These are phyloP conservation scores for Diaporthe sp. DNA, from an alignment of 2,329 filamentous ascomycete species.

Conservation along the genomic window DNA sequence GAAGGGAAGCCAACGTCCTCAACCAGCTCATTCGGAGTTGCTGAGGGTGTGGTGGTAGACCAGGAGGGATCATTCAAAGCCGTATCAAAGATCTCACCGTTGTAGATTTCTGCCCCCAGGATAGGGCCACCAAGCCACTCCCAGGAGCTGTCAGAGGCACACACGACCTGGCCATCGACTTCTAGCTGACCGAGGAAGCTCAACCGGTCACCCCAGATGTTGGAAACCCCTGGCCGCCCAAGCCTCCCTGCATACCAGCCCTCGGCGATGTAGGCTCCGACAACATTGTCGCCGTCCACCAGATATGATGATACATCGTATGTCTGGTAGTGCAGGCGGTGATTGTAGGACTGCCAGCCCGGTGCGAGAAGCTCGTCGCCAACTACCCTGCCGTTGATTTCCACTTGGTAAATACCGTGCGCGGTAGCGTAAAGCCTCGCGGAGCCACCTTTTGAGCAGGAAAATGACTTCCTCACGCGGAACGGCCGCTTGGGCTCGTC, in stretches of 20 bases:
- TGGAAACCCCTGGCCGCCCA: conserved; percentile 48
- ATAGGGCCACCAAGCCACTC: background rate
- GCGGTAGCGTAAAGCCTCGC: conserved; percentile 48
- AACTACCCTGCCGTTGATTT: conserved; percentile 54
- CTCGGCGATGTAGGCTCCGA: conserved; percentile 63
- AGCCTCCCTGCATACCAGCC: conserved; percentile 65
- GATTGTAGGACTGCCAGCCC: conserved; percentile 60
- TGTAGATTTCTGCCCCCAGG: background rate
- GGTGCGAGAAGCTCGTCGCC: conserved; percentile 54
- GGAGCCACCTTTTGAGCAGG: background rate
- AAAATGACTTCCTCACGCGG: background rate
- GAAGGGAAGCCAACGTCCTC: background rate
- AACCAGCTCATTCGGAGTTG: background rate
- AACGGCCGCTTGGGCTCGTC: conserved; percentile 12
- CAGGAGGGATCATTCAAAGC: background rate
- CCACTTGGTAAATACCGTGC: conserved; percentile 53
- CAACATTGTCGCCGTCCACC: conserved; percentile 52
- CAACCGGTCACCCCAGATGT: conserved; percentile 51
- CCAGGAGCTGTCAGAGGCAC: background rate
- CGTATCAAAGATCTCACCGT: background rate
- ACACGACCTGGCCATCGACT: conserved; percentile 40
- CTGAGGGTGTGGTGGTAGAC: background rate
- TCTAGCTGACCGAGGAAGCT: conserved; percentile 50
- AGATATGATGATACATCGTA: conserved; percentile 57
- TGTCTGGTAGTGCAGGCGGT: conserved; percentile 59